A percentile compares a stretch with the other conserved stretches of the same genome.
These are phyloP conservation scores for Jaapia argillacea DNA, from an alignment of 768 basidiomycete genomes.

Conservation along the genomic window DNA sequence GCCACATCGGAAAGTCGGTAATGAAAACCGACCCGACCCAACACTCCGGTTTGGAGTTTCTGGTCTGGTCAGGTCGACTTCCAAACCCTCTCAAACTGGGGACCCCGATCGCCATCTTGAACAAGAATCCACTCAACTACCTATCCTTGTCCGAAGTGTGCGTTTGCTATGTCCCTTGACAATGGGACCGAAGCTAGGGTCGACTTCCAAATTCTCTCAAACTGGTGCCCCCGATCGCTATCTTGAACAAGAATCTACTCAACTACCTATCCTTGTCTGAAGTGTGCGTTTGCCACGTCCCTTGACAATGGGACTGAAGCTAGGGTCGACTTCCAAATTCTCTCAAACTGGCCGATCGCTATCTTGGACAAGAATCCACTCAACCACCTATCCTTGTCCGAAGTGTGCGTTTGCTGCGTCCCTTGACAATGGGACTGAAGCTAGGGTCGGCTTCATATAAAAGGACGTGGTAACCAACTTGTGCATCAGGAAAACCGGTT, in stretches of 20 bases:
- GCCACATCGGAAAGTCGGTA: not conserved
- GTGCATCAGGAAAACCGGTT: too few species aligned
- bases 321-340: not conserved
- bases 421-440: constrained; percentile 1
- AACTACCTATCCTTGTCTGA: too few species aligned
- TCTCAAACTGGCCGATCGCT: not conserved
- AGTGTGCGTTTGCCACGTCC: too few species aligned
- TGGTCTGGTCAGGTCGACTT: constrained; percentile 2
- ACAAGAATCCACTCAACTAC: constrained; percentile 1
- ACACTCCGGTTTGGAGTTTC: not conserved
- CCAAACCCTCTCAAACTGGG: not conserved
- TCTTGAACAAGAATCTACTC: constrained; percentile 1
- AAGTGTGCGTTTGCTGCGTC: not conserved
- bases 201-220: not conserved
- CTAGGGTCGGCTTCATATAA: not conserved
- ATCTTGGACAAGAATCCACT: constrained; percentile 1
- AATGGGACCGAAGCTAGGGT: too few species aligned
- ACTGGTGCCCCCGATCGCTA: constrained; percentile 2
- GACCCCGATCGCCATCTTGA: constrained; percentile 1
- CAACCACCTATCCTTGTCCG: not conserved
- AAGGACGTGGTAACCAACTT: not conserved
- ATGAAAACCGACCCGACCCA: not conserved
- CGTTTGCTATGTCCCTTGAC: too few species aligned
- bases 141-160: too few species aligned
- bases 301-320: too few species aligned